phyloP scores from a whole-genome alignment of 805 yeast species.

The Dipodascus albidus region DNA sequence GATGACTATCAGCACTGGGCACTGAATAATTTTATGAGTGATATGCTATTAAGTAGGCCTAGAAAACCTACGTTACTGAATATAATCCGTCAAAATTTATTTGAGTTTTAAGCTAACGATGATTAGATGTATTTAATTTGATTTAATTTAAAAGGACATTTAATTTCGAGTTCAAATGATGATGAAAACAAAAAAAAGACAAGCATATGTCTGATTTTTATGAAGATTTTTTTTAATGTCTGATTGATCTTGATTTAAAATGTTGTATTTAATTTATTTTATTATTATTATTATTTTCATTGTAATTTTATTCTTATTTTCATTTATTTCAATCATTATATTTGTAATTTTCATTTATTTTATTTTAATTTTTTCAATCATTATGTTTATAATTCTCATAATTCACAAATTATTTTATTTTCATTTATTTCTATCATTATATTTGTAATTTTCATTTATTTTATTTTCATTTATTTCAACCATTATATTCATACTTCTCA shows the following conservation, averaged over 20 bases:
- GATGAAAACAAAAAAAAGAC: slow-evolving; percentile 59
- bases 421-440: no score
- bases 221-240: slow-evolving; percentile 52
- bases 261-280: neutral
- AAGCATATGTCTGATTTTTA: slow-evolving; percentile 94
- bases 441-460: no score
- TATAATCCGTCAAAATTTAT: neutral
- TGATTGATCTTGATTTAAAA: slow-evolving; percentile 29
- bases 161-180: slow-evolving; percentile 49
- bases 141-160: neutral
- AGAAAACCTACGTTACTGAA: slow-evolving; percentile 95
- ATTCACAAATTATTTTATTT: neutral
- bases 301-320: no score
- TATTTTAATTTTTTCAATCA: neutral
- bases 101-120: neutral
- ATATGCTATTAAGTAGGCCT: slow-evolving; percentile 87
- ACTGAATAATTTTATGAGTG: slow-evolving; percentile 88
- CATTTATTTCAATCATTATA: no score
- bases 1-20: slow-evolving; percentile 99
- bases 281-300: no score
- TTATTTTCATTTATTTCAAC: neutral
- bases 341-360: no score
- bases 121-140: slow-evolving; percentile 14
- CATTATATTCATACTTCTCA: neutral
- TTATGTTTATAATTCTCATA: no score